Percentiles rank a stretch among this genome's conserved stretches.
These are phyloP conservation scores for Pachyrhizus erosus DNA, from an alignment of 306 rosid species.

Conservation along the genomic window DNA sequence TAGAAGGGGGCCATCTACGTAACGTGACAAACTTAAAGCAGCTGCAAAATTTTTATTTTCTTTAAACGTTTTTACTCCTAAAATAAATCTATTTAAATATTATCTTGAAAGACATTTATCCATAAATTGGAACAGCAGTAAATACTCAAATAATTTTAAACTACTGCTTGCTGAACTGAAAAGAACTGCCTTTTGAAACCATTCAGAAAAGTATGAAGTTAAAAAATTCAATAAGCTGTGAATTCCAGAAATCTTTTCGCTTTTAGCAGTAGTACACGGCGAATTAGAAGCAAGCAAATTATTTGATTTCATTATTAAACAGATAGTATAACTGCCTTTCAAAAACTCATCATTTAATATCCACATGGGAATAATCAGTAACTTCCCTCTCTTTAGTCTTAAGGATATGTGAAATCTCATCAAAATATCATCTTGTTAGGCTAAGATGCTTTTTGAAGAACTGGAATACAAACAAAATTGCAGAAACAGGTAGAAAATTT, in stretches of 20 bases:
- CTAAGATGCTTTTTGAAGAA: not conserved
- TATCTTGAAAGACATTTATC: too few relatives aligned
- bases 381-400: not conserved
- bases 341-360: not conserved
- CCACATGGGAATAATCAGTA: not conserved
- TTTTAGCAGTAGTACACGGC: not conserved
- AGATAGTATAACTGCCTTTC: not conserved
- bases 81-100: too few relatives aligned
- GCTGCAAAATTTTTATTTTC: too few relatives aligned
- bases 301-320: not conserved
- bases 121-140: too few relatives aligned
- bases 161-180: too few relatives aligned
- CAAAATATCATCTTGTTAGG: not conserved
- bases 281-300: not conserved
- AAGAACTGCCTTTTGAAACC: too few relatives aligned
- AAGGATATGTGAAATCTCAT: not conserved
- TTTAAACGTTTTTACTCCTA: too few relatives aligned
- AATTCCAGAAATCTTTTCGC: not conserved
- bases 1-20: not conserved
- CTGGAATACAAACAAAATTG: not conserved
- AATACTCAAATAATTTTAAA: too few relatives aligned
- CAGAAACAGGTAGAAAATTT: not conserved
- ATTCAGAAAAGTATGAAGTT: too few relatives aligned
- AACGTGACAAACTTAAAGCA: too few relatives aligned
- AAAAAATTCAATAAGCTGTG: not conserved